These are phyloP conservation scores for Marchantia paleacea DNA, from an alignment of 225 moss, liverwort and hornwort genomes.

Conservation along the genomic window DNA sequence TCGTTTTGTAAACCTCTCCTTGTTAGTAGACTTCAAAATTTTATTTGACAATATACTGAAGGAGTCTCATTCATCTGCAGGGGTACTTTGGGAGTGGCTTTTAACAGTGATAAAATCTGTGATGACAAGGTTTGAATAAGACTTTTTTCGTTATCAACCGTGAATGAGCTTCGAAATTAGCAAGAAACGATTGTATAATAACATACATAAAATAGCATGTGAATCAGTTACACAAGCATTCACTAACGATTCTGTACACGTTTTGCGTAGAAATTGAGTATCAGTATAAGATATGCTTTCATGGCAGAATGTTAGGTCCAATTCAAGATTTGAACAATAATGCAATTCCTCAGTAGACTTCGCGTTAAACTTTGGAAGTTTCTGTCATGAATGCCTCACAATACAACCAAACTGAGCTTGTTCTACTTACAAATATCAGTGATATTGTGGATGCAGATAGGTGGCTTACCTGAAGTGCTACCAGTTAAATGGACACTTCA, in stretches of 20 bases:
- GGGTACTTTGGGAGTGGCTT: constrained; percentile 52
- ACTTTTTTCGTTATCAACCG: too few relatives aligned
- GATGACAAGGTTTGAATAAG: constrained; percentile 56
- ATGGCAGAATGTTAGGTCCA: too few relatives aligned
- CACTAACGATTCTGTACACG: too few relatives aligned
- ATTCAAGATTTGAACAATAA: too few relatives aligned
- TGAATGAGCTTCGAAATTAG: too few relatives aligned
- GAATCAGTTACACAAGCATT: too few relatives aligned
- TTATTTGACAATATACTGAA: neutral
- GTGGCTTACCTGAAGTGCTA: constrained; percentile 57
- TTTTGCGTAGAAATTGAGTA: too few relatives aligned
- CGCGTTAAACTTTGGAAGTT: neutral
- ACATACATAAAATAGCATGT: too few relatives aligned
- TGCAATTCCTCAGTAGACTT: too few relatives aligned
- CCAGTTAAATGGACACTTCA: constrained; percentile 57
- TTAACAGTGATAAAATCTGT: constrained; percentile 42
- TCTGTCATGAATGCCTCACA: neutral
- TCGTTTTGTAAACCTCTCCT: neutral
- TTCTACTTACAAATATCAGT: neutral
- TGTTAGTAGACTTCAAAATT: neutral
- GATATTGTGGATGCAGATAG: constrained; percentile 39
- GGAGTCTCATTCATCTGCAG: constrained; percentile 8
- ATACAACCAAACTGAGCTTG: neutral
- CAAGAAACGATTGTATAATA: too few relatives aligned
- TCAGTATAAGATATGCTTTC: too few relatives aligned